Base-by-base conservation (phyloP, 306 rosid genomes). In the Myrica gale region DNA sequence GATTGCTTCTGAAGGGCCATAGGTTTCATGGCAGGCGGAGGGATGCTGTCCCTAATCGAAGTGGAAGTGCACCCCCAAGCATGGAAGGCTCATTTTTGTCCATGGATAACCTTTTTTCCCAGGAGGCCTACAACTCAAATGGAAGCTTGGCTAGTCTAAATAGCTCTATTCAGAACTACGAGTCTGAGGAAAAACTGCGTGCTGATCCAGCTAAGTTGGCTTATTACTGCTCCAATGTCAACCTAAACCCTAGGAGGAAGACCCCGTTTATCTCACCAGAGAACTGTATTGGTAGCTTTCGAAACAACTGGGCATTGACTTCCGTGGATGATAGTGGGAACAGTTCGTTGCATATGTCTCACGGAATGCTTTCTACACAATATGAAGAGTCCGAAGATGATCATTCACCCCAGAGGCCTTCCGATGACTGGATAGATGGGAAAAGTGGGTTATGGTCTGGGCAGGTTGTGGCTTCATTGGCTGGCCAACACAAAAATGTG, bases 31-130 rank as follows among this genome's bases (percentile, higher is more conserved):
- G 87, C 46, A 76, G 78, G 17, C 73, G 82, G 61, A 86, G 74
- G 69, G 90, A 90, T 73, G 87, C 26, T 23, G 76, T 84, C n/a
- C 92, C 96, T 72, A 84, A 83, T 71, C 87, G 96, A 50, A 90
- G 96, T 83, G 96, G 92, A 68, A 90, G 96, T 75, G 96, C 96
- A 61, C 96, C 96, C 77, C 96, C 96, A 52, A 88, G 87, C 80
- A 90, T 90, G 84, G 96, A 88, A 76, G 92, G 96, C 42, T 90
- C 96, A 5, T 81, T 90, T 84, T 70, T 85, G 39, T 88, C 94
- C 72, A 82, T 85, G 41, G 77, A 85, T 72, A 85, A 82, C 72
- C 75, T 85, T 9, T 60, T 90, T 56, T 80, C 87, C 76, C 90
- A 73, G 77, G 88, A 83, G 82, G 81, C 78, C 81, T 55, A 73